A percentile compares a stretch with the other conserved stretches of the same genome.
Evolutionary conservation across 371 early-diverging fungal species (phyloP).

Genomic region (Capillidium rhysosporum): DNA sequence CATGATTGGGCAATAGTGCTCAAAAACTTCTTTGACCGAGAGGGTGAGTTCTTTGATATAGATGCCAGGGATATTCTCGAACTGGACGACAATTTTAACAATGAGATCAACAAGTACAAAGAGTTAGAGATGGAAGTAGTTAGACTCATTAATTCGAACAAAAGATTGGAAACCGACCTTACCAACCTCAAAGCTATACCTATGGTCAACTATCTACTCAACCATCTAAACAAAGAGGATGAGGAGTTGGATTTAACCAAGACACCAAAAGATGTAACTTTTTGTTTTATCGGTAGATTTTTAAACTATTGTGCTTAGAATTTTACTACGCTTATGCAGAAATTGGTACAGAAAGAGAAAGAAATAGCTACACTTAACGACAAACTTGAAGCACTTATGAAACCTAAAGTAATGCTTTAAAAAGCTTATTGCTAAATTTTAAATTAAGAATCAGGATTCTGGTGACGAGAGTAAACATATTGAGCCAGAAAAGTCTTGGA

Average conservation of each 20-base stretch:
- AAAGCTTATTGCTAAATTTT: too few relatives aligned
- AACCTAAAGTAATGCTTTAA: background rate
- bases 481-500: background rate
- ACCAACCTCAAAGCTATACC: background rate
- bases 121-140: background rate
- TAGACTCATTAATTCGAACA: background rate
- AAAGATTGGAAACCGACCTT: background rate
- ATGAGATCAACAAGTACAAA: background rate
- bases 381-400: slow-evolving; percentile 15
- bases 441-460: too few relatives aligned
- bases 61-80: background rate
- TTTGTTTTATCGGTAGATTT: background rate
- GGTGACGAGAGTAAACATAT: background rate
- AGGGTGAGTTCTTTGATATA: background rate
- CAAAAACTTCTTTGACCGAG: background rate
- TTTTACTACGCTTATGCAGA: slow-evolving; percentile 16
- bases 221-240: background rate
- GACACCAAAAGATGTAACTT: slow-evolving; percentile 6
- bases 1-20: background rate
- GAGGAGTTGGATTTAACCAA: slow-evolving; percentile 6
- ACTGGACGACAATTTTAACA: background rate
- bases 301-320: slow-evolving; percentile 8
- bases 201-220: background rate
- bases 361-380: slow-evolving; percentile 16
- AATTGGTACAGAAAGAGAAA: slow-evolving; percentile 18